A percentile compares a stretch with the other conserved stretches of the same genome.
Evolutionary conservation across 257 asterid genomes (phyloP).

Genomic region (Thymus mandschuricus): DNA sequence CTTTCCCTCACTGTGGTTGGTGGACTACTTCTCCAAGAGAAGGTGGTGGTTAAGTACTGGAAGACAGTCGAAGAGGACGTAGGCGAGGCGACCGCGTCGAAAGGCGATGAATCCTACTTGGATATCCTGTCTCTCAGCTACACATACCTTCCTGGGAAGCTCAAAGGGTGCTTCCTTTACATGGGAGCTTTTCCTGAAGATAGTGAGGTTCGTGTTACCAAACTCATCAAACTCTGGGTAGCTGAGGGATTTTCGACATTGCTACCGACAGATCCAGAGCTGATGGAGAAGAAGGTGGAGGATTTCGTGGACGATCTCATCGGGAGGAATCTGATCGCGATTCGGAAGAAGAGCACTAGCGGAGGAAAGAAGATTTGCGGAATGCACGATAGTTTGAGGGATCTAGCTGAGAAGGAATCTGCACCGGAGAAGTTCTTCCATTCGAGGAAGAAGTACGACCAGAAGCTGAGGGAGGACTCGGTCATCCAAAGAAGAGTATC

Average conservation of each 20-base stretch:
- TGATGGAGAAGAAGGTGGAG: conserved; percentile 23
- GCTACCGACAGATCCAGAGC: background rate
- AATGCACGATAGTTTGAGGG: conserved; percentile 34
- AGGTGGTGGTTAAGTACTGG: conserved; percentile 17
- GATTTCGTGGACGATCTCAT: conserved; percentile 26
- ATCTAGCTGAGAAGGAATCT: conserved; percentile 29
- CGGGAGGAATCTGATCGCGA: conserved; percentile 25
- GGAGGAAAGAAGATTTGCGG: conserved; percentile 27
- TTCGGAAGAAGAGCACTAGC: conserved; percentile 15
- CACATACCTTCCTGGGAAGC: conserved; percentile 33
- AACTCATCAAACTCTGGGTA: conserved; percentile 43
- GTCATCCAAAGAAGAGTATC: conserved; percentile 23
- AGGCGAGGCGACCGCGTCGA: conserved; percentile 10
- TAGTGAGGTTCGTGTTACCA: conserved; percentile 31
- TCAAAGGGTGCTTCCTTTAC: conserved; percentile 46
- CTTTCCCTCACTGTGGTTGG: conserved; percentile 40
- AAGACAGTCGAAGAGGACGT: conserved; percentile 25
- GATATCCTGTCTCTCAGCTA: conserved; percentile 41
- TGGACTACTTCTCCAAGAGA: conserved; percentile 35
- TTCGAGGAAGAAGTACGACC: background rate
- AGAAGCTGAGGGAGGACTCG: background rate
- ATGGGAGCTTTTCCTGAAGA: conserved; percentile 44
- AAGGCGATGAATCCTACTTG: background rate
- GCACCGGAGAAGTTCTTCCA: conserved; percentile 32
- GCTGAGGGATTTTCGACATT: conserved; percentile 38